These are phyloP conservation scores for Desmodesmus armatus DNA, from an alignment of 139 green algal species.

Conservation along the genomic window DNA sequence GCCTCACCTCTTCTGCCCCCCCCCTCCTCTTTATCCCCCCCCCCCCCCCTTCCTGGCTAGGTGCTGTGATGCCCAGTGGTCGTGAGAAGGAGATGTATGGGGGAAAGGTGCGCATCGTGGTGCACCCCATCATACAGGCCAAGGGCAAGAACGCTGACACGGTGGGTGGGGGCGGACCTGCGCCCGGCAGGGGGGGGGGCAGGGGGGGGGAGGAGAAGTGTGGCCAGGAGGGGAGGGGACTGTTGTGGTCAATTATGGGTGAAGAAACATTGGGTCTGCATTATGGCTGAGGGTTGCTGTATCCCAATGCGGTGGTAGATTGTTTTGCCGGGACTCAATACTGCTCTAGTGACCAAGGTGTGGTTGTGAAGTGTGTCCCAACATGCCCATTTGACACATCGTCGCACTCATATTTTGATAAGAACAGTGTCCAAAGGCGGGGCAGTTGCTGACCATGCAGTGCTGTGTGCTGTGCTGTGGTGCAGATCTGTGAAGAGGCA, in stretches of 20 bases:
- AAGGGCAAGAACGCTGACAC: conserved; percentile 53
- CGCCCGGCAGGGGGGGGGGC: neutral
- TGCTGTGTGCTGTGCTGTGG: neutral
- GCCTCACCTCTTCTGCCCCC: too few species aligned
- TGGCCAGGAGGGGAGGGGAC: too few species aligned
- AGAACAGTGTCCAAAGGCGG: neutral
- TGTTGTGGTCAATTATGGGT: neutral
- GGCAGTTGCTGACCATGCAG: neutral
- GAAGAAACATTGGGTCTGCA: neutral
- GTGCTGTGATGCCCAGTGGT: conserved; percentile 89
- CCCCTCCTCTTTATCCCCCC: too few species aligned
- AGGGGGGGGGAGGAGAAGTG: neutral
- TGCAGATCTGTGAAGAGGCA: conserved; percentile 55
- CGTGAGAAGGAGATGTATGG: conserved; percentile 81
- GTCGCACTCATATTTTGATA: neutral
- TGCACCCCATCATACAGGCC: conserved; percentile 80
- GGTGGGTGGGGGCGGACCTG: conserved; percentile 13
- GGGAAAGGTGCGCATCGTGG: conserved; percentile 81
- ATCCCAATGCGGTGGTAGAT: neutral
- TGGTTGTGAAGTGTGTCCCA: neutral
- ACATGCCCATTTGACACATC: neutral
- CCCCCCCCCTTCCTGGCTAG: too few species aligned
- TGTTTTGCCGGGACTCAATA: neutral
- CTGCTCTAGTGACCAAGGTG: neutral
- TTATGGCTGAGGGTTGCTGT: neutral